Evolutionary conservation across 495 filamentous ascomycete species (phyloP).

Genomic region (Penicillium parvum): DNA sequence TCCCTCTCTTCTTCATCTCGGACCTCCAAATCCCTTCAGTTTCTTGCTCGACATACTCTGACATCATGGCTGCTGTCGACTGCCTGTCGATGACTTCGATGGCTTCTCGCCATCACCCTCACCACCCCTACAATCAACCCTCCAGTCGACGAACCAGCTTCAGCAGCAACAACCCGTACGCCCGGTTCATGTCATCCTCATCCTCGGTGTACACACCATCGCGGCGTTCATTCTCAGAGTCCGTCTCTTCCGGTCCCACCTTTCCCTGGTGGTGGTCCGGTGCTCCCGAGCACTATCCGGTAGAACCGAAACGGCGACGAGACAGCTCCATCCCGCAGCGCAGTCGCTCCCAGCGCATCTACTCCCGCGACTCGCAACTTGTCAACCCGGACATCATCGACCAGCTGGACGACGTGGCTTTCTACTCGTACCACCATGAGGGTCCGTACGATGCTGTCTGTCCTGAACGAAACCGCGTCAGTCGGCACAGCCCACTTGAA

Average conservation of each 20-base stretch:
- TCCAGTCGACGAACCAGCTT: constrained; percentile 9
- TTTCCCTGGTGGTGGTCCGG: constrained; percentile 22
- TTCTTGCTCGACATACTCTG: background rate
- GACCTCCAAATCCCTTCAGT: background rate
- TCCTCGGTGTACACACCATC: constrained; percentile 18
- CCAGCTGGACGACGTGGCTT: constrained; percentile 60
- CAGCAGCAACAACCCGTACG: constrained; percentile 39
- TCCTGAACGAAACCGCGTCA: constrained; percentile 62
- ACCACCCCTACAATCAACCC: constrained; percentile 21
- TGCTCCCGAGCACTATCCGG: constrained; percentile 29
- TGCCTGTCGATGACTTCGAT: constrained; percentile 22
- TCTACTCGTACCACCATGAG: constrained; percentile 75
- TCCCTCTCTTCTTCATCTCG: background rate
- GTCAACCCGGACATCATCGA: constrained; percentile 79
- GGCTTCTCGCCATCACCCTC: constrained; percentile 25
- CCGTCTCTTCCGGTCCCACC: constrained; percentile 19
- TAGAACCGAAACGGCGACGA: constrained; percentile 25
- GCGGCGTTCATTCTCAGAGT: constrained; percentile 26
- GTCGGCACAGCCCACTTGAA: constrained; percentile 63
- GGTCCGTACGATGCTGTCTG: constrained; percentile 88
- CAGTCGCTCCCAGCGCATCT: constrained; percentile 16
- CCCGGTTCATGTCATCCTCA: constrained; percentile 30
- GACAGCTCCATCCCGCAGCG: constrained; percentile 17
- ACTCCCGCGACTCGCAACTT: constrained; percentile 58
- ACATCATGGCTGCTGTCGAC: constrained; percentile 21